phyloP scores from a whole-genome alignment of 257 asterid genomes.

The Gynochthodes officinalis region DNA sequence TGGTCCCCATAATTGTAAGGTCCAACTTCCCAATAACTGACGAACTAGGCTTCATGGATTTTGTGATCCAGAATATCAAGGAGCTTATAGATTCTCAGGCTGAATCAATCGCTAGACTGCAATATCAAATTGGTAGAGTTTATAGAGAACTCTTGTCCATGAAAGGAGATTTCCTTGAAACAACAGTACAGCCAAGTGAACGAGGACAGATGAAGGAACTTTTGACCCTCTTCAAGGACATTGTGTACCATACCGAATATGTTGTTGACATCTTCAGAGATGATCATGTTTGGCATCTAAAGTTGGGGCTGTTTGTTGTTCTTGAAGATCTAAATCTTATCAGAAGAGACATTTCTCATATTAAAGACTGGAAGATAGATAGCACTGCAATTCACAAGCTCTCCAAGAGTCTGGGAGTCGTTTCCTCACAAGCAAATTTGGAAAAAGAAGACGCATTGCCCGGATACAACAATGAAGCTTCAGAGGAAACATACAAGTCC shows the following conservation, averaged over 20 bases:
- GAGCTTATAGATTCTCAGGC: background rate
- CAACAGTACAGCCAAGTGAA: background rate
- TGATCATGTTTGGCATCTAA: too few species aligned
- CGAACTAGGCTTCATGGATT: background rate
- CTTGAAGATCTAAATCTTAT: too few species aligned
- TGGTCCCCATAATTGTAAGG: background rate
- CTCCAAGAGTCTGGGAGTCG: too few species aligned
- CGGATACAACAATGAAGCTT: too few species aligned
- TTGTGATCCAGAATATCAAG: background rate
- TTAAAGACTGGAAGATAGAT: too few species aligned
- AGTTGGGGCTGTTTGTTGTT: too few species aligned
- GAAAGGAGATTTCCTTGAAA: background rate
- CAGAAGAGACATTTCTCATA: too few species aligned
- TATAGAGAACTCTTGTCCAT: background rate
- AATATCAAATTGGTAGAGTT: background rate
- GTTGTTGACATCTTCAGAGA: background rate
- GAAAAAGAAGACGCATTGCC: too few species aligned
- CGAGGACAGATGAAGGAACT: background rate
- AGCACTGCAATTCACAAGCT: too few species aligned
- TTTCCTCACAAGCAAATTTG: too few species aligned
- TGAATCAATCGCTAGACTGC: background rate
- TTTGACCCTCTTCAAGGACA: background rate
- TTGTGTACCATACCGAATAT: background rate
- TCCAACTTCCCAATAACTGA: slow-evolving; percentile 12
- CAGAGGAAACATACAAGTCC: too few species aligned